Evolutionary conservation across 768 basidiomycete species (phyloP).

Genomic region (Boletus insuetus): DNA sequence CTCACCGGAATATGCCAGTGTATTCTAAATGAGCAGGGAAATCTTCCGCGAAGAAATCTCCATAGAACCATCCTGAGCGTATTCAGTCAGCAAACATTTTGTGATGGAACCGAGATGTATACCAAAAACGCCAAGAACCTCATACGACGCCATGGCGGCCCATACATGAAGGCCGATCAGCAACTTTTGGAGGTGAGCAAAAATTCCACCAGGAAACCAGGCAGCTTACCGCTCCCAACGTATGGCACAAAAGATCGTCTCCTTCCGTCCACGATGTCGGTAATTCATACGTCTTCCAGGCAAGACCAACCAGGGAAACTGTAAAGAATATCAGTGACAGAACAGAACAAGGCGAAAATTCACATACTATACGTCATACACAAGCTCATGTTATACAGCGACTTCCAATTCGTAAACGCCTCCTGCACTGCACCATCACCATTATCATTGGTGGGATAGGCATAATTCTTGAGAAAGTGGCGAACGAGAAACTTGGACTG

Average conservation of each 20-base stretch:
- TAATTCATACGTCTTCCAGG: constrained; percentile 85
- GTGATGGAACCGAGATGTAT: constrained; percentile 13
- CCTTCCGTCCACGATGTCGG: constrained; percentile 87
- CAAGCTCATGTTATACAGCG: constrained; percentile 86
- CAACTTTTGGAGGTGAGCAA: constrained; percentile 44
- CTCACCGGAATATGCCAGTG: constrained; percentile 92
- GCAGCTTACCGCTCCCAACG: constrained; percentile 72
- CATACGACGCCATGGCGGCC: constrained; percentile 86
- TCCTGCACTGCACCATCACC: constrained; percentile 82
- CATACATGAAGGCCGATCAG: constrained; percentile 87
- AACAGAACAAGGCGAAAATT: background rate
- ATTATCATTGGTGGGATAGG: constrained; percentile 71
- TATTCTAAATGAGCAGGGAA: constrained; percentile 90
- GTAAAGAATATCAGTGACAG: background rate
- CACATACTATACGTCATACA: constrained; percentile 89
- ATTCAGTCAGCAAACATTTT: background rate
- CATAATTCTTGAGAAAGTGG: constrained; percentile 93
- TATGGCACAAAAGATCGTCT: constrained; percentile 83
- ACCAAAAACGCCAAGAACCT: constrained; percentile 94
- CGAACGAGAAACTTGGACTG: constrained; percentile 85
- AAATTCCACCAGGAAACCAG: background rate
- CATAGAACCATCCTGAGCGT: constrained; percentile 90
- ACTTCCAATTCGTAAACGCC: constrained; percentile 95
- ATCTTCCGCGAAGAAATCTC: constrained; percentile 94
- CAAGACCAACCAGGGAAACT: constrained; percentile 86